phyloP scores from a whole-genome alignment of 106 monocot species.

The Phalaenopsis equestris region DNA sequence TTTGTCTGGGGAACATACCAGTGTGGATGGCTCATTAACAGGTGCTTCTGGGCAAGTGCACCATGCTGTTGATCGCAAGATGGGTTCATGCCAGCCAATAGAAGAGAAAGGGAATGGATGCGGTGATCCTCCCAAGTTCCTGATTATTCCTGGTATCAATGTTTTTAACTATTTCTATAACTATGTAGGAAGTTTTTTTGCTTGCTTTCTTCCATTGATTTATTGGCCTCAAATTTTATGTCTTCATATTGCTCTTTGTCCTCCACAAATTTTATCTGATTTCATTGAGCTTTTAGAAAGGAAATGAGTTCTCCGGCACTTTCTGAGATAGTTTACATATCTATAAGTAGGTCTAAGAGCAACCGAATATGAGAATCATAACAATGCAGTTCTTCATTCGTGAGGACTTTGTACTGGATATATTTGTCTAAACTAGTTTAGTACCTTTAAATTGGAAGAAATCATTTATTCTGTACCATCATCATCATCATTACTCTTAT shows the following conservation, averaged over 20 bases:
- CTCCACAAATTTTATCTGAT: neutral
- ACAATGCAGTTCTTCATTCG: neutral
- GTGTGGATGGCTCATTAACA: neutral
- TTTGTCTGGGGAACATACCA: neutral
- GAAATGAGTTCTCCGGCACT: neutral
- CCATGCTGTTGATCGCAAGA: neutral
- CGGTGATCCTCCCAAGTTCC: constrained; percentile 2
- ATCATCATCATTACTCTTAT: neutral
- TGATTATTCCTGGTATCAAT: neutral
- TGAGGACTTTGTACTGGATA: neutral
- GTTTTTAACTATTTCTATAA: neutral
- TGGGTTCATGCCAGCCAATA: neutral
- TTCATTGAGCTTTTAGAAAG: neutral
- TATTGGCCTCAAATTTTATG: neutral
- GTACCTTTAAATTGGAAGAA: neutral
- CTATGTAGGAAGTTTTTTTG: neutral
- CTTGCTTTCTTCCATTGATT: neutral
- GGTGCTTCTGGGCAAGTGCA: constrained; percentile 12
- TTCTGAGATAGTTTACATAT: neutral
- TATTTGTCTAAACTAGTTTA: neutral
- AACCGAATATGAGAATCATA: neutral
- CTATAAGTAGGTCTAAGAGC: neutral
- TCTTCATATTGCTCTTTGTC: neutral
- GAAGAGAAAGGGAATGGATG: neutral
- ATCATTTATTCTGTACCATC: neutral